These are phyloP conservation scores for Phytophthora parvispora DNA, from an alignment of 352 stramenopile species.

Conservation along the genomic window DNA sequence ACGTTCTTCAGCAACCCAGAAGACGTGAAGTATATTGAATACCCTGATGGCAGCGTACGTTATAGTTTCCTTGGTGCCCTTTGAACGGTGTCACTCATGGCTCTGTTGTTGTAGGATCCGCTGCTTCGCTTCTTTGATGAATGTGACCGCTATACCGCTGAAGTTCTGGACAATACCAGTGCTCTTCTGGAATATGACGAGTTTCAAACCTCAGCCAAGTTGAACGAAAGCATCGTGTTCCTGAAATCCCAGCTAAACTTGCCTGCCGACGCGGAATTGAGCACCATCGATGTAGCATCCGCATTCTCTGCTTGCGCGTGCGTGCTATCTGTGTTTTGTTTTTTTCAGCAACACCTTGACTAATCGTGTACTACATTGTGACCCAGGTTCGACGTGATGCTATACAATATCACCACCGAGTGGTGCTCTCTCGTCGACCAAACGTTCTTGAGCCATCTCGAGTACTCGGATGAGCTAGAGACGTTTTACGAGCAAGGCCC, in stretches of 20 bases:
- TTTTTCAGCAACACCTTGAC: too few relatives aligned
- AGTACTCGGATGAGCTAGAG: constrained; percentile 79
- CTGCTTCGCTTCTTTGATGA: constrained; percentile 79
- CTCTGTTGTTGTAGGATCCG: constrained; percentile 39
- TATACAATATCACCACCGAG: constrained; percentile 56
- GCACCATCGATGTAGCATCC: constrained; percentile 42
- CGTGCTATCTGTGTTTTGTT: constrained; percentile 8
- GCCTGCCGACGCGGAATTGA: constrained; percentile 35
- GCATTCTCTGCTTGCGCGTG: constrained; percentile 76
- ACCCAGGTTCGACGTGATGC: constrained; percentile 66
- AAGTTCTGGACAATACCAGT: constrained; percentile 63
- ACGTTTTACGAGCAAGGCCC: constrained; percentile 73
- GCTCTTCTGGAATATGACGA: constrained; percentile 42
- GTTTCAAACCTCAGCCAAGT: constrained; percentile 47
- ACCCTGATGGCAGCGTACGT: constrained; percentile 49
- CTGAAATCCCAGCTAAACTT: constrained; percentile 60
- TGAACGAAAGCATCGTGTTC: constrained; percentile 38
- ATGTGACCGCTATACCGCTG: constrained; percentile 58
- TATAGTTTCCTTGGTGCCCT: not conserved
- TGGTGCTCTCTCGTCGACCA: constrained; percentile 74
- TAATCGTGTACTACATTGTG: not conserved
- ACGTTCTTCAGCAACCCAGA: constrained; percentile 72
- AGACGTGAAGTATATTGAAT: constrained; percentile 62
- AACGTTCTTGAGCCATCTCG: constrained; percentile 49
- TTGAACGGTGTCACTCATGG: not conserved